Percentiles rank a stretch among this genome's conserved stretches.
These are phyloP conservation scores for Xerocomus spinulosus DNA, from an alignment of 768 basidiomycete genomes.

Conservation along the genomic window DNA sequence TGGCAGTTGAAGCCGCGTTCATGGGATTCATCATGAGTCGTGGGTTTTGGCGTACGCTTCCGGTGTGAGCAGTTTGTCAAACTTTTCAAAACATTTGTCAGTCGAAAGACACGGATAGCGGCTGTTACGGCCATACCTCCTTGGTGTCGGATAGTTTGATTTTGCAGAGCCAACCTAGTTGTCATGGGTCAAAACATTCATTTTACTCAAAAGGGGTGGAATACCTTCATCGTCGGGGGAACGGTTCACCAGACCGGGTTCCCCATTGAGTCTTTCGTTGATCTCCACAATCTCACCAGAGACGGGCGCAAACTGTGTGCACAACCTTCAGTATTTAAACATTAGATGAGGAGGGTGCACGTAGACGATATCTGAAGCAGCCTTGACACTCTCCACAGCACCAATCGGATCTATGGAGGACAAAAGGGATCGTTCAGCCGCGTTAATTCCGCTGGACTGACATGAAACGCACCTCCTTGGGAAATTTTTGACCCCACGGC, in stretches of 20 bases:
- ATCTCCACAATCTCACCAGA: slow-evolving; percentile 79
- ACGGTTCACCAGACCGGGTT: slow-evolving; percentile 86
- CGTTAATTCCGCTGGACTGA: neutral
- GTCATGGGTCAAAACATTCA: neutral
- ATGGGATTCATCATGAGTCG: slow-evolving; percentile 32
- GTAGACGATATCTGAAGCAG: slow-evolving; percentile 86
- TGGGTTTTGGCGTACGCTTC: slow-evolving; percentile 70
- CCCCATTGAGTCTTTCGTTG: slow-evolving; percentile 60
- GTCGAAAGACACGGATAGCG: neutral
- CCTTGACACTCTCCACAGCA: slow-evolving; percentile 94
- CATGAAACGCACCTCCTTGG: slow-evolving; percentile 63
- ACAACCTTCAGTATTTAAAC: slow-evolving; percentile 7
- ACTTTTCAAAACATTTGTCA: slow-evolving; percentile 35
- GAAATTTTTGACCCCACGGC: slow-evolving; percentile 52
- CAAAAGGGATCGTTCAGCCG: slow-evolving; percentile 1
- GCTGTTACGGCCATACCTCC: slow-evolving; percentile 50
- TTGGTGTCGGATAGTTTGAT: slow-evolving; percentile 72
- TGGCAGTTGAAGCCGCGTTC: slow-evolving; percentile 25
- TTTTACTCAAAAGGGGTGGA: slow-evolving; percentile 9
- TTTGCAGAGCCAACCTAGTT: slow-evolving; percentile 92
- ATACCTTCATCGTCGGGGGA: slow-evolving; percentile 78
- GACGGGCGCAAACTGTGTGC: slow-evolving; percentile 79
- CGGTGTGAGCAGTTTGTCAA: slow-evolving; percentile 65
- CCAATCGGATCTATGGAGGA: slow-evolving; percentile 71
- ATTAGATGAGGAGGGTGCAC: slow-evolving; percentile 16